Conservation (phyloP, 2,329 filamentous ascomycete species). For the Lachnellula arida region DNA sequence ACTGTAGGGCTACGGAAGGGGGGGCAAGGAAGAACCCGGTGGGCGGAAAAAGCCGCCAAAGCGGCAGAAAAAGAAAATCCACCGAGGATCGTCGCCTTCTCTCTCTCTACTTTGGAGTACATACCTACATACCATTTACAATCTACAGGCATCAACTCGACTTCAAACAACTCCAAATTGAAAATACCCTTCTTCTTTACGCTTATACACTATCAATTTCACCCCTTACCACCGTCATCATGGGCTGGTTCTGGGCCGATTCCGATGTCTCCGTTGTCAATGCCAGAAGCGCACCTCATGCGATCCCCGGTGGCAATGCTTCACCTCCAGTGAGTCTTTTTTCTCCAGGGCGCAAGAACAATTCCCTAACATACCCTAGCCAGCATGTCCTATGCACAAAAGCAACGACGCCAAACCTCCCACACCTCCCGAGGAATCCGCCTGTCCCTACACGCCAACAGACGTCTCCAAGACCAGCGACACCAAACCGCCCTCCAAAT, state of each 20-base stretch:
- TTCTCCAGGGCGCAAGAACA: not conserved
- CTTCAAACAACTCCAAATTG: not conserved
- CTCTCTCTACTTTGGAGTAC: not conserved
- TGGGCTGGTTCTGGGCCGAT: slow-evolving; percentile 33
- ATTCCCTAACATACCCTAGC: slow-evolving; percentile 38
- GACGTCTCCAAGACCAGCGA: slow-evolving; percentile 13
- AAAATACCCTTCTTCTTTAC: not conserved
- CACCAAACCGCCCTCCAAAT: slow-evolving; percentile 41
- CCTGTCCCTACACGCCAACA: slow-evolving; percentile 31
- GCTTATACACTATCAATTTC: not conserved
- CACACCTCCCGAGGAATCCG: slow-evolving; percentile 27
- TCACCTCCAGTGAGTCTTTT: slow-evolving; percentile 26
- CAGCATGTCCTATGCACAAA: slow-evolving; percentile 67
- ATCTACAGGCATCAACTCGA: not conserved
- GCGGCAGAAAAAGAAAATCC: slow-evolving; percentile 6
- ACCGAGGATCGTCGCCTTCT: not conserved
- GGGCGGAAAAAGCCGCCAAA: slow-evolving; percentile 2
- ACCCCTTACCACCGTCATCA: slow-evolving; percentile 5
- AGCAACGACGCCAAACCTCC: slow-evolving; percentile 30
- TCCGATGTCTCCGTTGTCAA: slow-evolving; percentile 20
- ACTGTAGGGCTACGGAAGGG: not conserved
- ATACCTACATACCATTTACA: not conserved
- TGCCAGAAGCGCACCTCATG: slow-evolving; percentile 21
- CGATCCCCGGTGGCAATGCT: slow-evolving; percentile 17
- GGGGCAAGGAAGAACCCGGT: slow-evolving; percentile 1